Evolutionary conservation across 352 stramenopile genomes (phyloP), one percentile per base, ranked within the genome.

Genomic region (Globisporangium apiculatum): DNA sequence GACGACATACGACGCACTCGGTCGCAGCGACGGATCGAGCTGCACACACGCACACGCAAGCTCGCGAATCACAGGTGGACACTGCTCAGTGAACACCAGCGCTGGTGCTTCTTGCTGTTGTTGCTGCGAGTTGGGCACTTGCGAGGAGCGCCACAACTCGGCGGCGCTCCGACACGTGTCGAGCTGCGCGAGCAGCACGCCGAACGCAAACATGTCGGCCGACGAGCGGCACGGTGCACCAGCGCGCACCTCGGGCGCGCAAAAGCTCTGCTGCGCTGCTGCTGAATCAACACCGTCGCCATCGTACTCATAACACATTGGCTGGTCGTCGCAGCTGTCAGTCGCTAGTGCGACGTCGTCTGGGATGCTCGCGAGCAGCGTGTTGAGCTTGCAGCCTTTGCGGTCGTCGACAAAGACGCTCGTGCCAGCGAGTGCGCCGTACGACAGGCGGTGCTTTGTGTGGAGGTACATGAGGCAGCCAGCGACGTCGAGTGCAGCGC

Each of bases 341-440:
- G 6, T 43, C 1, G 4, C 15, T 18, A 4, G 38, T 9, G 65
- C 8, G 49, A 45, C 37, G 5, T 77, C 68, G 8, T 73, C 72
- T 3, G 81, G 67, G 0, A 88, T 57, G 37, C 75, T 78, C n/a
- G 81, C 81, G 43, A 86, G 75, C 51, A 94, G 60, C 15, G 81
- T 86, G 56, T 86, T 91, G 37, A 90, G 69, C 58, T 91, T 91
- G 72, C 81, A 91, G 37, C 83, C 81, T 51, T 89, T 89, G 2
- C 61, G 61, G 8, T 68, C 73, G 54, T 91, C 81, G 5, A 91
- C 81, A 48, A 89, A 87, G 35, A 94, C 77, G 11, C 69, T 90
- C 51, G 63, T 72, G 3, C 76, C 79, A 42, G 74, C 90, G 4
- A 91, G 68, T 35, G 73, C 79, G 43, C 88, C 79, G 69, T 91